These are phyloP conservation scores for Lanmaoa rubissima DNA, from an alignment of 768 basidiomycete genomes.

Conservation along the genomic window DNA sequence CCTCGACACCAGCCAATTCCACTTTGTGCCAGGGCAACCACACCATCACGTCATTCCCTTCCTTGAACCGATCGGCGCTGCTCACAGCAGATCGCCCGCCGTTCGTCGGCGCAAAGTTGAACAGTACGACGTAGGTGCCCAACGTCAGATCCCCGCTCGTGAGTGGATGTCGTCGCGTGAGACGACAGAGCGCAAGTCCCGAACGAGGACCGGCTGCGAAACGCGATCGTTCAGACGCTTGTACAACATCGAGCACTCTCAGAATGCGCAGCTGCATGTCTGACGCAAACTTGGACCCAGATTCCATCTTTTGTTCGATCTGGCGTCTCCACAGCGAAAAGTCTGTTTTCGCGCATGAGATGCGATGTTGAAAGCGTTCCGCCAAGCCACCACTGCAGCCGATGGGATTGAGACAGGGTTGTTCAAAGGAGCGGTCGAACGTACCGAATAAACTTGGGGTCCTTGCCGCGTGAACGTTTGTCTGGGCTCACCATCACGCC, in stretches of 20 bases:
- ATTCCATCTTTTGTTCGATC: conserved; percentile 36
- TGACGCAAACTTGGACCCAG: conserved; percentile 28
- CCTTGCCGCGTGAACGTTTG: conserved; percentile 45
- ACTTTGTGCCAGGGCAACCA: conserved; percentile 55
- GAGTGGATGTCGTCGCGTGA: conserved; percentile 24
- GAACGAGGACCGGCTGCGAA: conserved; percentile 28
- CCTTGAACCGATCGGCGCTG: conserved; percentile 37
- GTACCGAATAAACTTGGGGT: conserved; percentile 48
- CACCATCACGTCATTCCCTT: conserved; percentile 41
- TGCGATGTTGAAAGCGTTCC: conserved; percentile 44
- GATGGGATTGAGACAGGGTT: not conserved
- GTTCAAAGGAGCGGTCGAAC: conserved; percentile 9
- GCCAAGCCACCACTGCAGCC: conserved; percentile 57
- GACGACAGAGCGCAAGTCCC: conserved; percentile 44
- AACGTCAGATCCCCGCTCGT: conserved; percentile 16
- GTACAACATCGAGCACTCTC: conserved; percentile 39
- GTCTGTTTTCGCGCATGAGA: conserved; percentile 44
- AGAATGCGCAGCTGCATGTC: conserved; percentile 47
- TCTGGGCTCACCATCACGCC: conserved; percentile 60
- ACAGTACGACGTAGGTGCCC: conserved; percentile 35
- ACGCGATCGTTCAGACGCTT: conserved; percentile 29
- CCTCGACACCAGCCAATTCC: conserved; percentile 19
- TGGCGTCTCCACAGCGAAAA: conserved; percentile 54
- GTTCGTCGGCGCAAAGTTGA: conserved; percentile 35
- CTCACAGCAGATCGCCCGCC: conserved; percentile 29